Base-by-base conservation (phyloP, 2,329 filamentous ascomycete genomes). In the Trichophyton schoenleinii region DNA sequence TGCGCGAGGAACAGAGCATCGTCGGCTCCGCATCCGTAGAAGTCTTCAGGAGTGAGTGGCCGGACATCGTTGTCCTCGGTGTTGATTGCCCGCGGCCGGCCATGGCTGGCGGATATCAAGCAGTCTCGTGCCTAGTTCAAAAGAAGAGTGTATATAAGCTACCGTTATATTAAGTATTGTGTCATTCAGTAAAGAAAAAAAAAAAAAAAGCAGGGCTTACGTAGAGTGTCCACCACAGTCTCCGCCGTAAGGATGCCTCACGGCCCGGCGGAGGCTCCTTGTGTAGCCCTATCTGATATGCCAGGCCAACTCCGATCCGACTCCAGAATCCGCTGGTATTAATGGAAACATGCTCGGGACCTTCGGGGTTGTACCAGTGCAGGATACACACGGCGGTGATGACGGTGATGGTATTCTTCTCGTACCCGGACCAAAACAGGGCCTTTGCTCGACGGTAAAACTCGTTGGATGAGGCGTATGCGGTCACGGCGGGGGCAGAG, bases 311-410 rank as follows among this genome's bases (percentile, higher is more conserved):
- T 42, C 73, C 73, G 28, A 77, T 72, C 22, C 74, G 70, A 34
- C 75, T 67, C 76, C 76, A 78, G 62, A 78, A 77, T 9, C 73
- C 72, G 60, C 75, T 77, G 0, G 73, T 77, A 62, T 78, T 74
- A 6, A 75, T 69, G 9, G 74, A 77, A 15, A 73, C 68, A 59
- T 71, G 70, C 58, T 72, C 71, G 1, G 70, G 71, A 0, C 70
- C 70, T 59, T 70, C 69, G 0, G 70, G 70, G 58, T 71, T 72
- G 60, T 70, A 72, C 70, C 70, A 72, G 61, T 72, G 70, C 57
- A 72, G 53, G 20, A 72, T 68, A 28, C 66, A 69, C 9, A 70
- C 68, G 3, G 70, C 68, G n/a, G 68, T 69, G 36, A 72, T 69
- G 1, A 71, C 67, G 0, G 67, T 69, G 3, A 72, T 60, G 1